Evolutionary conservation across 2,329 filamentous ascomycete species (phyloP), one percentile per base, ranked within the genome.

Genomic region (Colletotrichum sublineola): DNA sequence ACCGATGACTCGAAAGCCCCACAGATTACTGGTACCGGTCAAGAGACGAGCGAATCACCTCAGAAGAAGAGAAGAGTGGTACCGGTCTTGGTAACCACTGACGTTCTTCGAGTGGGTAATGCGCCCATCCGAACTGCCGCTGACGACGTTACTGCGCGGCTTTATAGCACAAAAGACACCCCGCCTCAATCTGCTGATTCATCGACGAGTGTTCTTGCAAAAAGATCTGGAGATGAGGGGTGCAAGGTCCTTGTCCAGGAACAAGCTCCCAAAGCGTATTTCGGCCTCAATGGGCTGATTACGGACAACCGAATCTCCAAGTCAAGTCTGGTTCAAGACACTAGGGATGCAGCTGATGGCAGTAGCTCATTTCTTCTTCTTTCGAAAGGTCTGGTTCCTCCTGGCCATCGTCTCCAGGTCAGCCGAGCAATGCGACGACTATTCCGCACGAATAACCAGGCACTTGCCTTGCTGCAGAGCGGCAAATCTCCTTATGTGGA

Each of bases 401-500:
- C 79, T 6, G 87, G 86, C 0, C 84, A 82, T 42, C 82, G 84
- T 53, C 75, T 83, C 2, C 86, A 85, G 65, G 83, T 86, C 3
- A 76, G 84, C 66, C 78, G 75, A 6, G 76, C 79, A 0, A 82
- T 88, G 74, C 84, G 81, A 73, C 79, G 79, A 36, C 80, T 85
- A 38, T 76, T 89, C 8, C 79, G 76, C 4, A 63, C 52, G 9
- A 75, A 75, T 44, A 50, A 67, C 75, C 3, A 67, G 74, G 11
- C 53, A 29, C n/a, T 65, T 57, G 8, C 31, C 31, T 9, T n/a
- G 29, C 58, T 67, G 24, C 73, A 74, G 50, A 66, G 72, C 8
- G 74, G 65, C 2, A 11, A 56, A 12, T 38, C 62, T n/a, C 61
- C 83, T 0, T 88, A 87, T 76, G 88, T 89, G 6, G 88, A 92